Percentiles rank a stretch among this genome's conserved stretches.
phyloP scores from a whole-genome alignment of 2,329 filamentous ascomycete genomes.

The Fusarium aywerte region DNA sequence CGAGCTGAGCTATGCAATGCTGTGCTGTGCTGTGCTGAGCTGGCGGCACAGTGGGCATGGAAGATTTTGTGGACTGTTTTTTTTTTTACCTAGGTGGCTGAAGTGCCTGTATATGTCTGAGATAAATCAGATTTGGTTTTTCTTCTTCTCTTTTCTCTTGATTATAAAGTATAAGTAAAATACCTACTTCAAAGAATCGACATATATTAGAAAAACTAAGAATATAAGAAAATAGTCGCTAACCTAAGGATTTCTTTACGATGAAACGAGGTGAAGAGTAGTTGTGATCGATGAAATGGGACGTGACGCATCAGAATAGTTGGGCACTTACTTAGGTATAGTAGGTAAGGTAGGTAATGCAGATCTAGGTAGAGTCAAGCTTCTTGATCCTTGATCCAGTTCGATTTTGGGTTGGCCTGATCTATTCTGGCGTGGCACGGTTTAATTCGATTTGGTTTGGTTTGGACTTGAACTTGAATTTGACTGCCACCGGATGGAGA shows the following conservation, averaged over 20 bases:
- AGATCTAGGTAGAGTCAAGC: constrained; percentile 14
- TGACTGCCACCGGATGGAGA: constrained; percentile 4
- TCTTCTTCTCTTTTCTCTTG: no score
- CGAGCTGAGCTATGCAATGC: constrained; percentile 1
- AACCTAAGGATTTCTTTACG: constrained; percentile 9
- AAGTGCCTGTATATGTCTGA: no score
- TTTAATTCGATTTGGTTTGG: constrained; percentile 3
- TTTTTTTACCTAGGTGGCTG: no score
- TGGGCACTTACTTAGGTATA: not conserved
- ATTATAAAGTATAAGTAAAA: no score
- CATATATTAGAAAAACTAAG: no score
- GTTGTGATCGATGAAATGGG: constrained; percentile 14
- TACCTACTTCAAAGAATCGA: no score
- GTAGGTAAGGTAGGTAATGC: not conserved
- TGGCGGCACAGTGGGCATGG: constrained; percentile 15
- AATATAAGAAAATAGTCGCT: constrained; percentile 10
- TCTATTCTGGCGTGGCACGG: constrained; percentile 20
- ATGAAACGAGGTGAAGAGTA: constrained; percentile 26
- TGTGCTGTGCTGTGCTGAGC: constrained; percentile 11
- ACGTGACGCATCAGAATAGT: constrained; percentile 41
- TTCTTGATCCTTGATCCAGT: constrained; percentile 39
- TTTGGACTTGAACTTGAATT: not conserved
- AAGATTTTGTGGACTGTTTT: not conserved
- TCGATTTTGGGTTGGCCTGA: constrained; percentile 36
- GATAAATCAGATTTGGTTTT: no score